phyloP scores from a whole-genome alignment of 1,139 yeast genomes.

The Yarrowia galli region DNA sequence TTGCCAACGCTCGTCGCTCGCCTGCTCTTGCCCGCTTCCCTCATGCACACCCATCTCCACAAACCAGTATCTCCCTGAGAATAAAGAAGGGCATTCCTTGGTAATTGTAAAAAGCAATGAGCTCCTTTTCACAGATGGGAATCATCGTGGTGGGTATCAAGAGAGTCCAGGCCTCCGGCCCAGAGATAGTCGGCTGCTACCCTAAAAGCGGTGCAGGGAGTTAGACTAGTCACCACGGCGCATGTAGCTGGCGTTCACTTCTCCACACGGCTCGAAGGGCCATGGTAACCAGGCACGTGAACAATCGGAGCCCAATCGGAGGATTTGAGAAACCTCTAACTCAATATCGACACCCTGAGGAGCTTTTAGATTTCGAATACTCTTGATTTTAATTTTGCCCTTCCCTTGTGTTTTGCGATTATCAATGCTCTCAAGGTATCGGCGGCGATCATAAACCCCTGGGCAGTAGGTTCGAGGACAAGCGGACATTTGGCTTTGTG shows the following conservation, averaged over 20 bases:
- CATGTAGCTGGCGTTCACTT: background rate
- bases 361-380: background rate
- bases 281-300: too few relatives aligned
- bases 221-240: background rate
- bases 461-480: slow-evolving; percentile 22
- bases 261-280: background rate
- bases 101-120: slow-evolving; percentile 8
- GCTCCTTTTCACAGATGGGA: background rate
- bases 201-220: background rate
- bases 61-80: slow-evolving; percentile 17
- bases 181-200: background rate
- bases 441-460: slow-evolving; percentile 20
- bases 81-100: background rate
- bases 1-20: slow-evolving; percentile 7
- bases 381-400: background rate
- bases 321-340: background rate
- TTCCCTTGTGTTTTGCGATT: background rate
- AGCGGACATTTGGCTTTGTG: background rate
- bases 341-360: background rate
- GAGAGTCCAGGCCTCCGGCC: too few relatives aligned
- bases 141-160: too few relatives aligned
- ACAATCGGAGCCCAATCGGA: slow-evolving; percentile 18
- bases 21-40: slow-evolving; percentile 10
- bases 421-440: background rate
- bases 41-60: slow-evolving; percentile 7